Evolutionary conservation across 202 grass and related monocot species (phyloP).

Genomic region (Zizania palustris): DNA sequence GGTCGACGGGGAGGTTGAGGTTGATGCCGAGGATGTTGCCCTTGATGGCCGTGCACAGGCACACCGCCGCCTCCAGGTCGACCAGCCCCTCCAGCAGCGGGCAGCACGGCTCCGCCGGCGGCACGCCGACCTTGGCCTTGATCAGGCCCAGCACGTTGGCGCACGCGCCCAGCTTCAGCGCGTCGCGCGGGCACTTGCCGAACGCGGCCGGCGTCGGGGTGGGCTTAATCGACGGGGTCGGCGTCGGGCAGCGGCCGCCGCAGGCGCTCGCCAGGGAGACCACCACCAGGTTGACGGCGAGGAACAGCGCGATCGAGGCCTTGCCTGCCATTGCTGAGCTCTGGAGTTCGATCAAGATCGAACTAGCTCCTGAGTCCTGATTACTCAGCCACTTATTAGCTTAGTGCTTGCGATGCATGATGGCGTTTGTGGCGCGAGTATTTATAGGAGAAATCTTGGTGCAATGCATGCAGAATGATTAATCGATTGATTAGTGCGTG

Average conservation of each 20-base stretch:
- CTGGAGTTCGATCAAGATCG: neutral
- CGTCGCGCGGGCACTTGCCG: constrained; percentile 61
- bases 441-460: constrained; percentile 24
- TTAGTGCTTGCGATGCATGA: constrained; percentile 16
- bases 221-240: constrained; percentile 31
- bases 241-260: constrained; percentile 2
- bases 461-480: neutral
- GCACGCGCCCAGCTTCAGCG: constrained; percentile 64
- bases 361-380: no score
- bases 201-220: constrained; percentile 36
- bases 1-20: constrained; percentile 54
- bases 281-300: constrained; percentile 44
- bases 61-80: constrained; percentile 66
- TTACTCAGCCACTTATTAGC: neutral
- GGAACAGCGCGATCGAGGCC: constrained; percentile 54
- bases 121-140: constrained; percentile 43
- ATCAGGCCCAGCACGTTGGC: constrained; percentile 51
- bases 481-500: neutral
- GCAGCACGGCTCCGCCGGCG: constrained; percentile 46
- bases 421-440: neutral
- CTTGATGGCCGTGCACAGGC: constrained; percentile 80
- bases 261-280: constrained; percentile 45
- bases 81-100: constrained; percentile 38
- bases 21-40: constrained; percentile 53
- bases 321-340: constrained; percentile 47